phyloP scores from a whole-genome alignment of 2,329 filamentous ascomycete species.

The Monilinia polystroma region DNA sequence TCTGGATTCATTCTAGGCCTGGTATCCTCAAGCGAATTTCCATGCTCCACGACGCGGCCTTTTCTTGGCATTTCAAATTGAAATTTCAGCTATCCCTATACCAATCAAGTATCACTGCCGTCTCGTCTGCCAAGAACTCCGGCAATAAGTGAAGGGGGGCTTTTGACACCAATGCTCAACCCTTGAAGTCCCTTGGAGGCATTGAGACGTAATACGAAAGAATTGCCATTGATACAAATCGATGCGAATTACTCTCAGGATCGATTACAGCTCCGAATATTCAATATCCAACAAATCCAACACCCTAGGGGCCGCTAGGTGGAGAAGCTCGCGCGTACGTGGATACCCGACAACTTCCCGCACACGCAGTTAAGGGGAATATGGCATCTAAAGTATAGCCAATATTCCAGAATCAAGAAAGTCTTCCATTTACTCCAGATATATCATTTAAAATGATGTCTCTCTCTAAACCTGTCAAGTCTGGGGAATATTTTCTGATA shows the following conservation, averaged over 20 bases:
- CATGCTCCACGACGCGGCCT: not conserved
- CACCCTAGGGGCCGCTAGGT: not conserved
- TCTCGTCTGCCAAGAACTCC: not conserved
- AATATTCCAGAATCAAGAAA: not conserved
- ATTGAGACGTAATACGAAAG: not conserved
- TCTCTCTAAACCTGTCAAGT: not conserved
- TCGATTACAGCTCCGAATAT: not conserved
- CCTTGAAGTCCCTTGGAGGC: not conserved
- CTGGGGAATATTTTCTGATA: not conserved
- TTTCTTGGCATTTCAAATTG: not conserved
- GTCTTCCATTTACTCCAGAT: not conserved
- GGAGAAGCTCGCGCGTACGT: not conserved
- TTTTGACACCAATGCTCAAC: not conserved
- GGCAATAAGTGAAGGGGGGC: not conserved
- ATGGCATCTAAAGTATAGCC: not conserved
- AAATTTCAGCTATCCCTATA: not conserved
- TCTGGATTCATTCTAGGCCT: not conserved
- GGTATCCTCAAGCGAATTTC: not conserved
- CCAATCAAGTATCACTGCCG: not conserved
- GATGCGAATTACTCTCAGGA: not conserved
- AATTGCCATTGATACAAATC: not conserved
- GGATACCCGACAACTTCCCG: not conserved
- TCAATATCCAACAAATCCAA: not conserved
- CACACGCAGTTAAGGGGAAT: too few species aligned
- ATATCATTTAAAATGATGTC: not conserved